These are phyloP conservation scores for Tilletiopsis washingtonensis DNA, from an alignment of 1,284 basidiomycete genomes.

Conservation along the genomic window DNA sequence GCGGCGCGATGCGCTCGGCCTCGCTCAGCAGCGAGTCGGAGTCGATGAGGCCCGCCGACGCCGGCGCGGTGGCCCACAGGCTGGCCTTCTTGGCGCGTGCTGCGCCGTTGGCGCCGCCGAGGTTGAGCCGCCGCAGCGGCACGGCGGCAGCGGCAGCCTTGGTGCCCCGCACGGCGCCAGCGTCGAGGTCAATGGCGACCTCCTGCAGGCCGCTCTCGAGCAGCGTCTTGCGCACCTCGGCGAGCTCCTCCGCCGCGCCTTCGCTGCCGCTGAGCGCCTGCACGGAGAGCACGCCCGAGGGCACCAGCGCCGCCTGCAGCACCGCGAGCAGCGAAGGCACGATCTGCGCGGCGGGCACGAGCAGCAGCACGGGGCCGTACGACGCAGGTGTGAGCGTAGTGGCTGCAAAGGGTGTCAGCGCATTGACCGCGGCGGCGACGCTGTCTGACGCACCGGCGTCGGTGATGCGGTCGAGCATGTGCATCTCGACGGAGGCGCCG, in stretches of 20 bases:
- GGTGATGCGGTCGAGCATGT: constrained; percentile 45
- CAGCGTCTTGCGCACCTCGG: too few relatives aligned
- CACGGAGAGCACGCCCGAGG: too few relatives aligned
- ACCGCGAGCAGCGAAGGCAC: neutral
- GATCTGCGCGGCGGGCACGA: neutral
- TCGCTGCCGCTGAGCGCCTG: too few relatives aligned
- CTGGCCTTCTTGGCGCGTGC: constrained; percentile 25
- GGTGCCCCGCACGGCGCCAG: too few relatives aligned
- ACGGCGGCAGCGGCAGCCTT: too few relatives aligned
- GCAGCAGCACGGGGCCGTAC: neutral
- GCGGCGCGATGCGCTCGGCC: constrained; percentile 23
- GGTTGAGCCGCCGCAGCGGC: too few relatives aligned
- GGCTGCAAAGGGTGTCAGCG: neutral
- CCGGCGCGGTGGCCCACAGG: constrained; percentile 38
- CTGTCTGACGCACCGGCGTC: constrained; percentile 16
- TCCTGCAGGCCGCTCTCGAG: too few relatives aligned
- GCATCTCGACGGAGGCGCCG: constrained; percentile 31
- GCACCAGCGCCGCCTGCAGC: too few relatives aligned
- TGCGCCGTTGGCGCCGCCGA: too few relatives aligned
- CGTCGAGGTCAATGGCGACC: too few relatives aligned
- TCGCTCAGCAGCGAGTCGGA: constrained; percentile 28
- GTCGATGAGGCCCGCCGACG: constrained; percentile 22
- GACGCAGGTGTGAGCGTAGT: constrained; percentile 1
- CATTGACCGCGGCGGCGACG: neutral
- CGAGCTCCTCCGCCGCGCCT: too few relatives aligned